A percentile compares a stretch with the other conserved stretches of the same genome.
Evolutionary conservation across 345 rosid genomes (phyloP).

Genomic region (Raphanus raphanistrum): DNA sequence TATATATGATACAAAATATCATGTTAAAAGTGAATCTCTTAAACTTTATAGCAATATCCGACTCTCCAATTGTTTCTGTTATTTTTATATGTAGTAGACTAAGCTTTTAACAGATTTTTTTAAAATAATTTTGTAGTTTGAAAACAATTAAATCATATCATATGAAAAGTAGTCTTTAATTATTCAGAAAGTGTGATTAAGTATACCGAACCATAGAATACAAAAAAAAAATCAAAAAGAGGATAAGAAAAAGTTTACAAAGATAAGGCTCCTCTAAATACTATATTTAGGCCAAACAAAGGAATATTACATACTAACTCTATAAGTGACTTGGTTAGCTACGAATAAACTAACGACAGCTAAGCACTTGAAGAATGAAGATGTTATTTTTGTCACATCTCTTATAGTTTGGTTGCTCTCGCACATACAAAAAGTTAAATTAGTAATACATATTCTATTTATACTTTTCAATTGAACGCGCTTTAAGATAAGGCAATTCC

Average conservation of each 20-base stretch:
- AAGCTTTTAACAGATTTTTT: constrained; percentile 8
- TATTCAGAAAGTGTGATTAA: constrained; percentile 29
- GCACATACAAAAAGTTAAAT: not conserved
- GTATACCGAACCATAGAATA: constrained; percentile 28
- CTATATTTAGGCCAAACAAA: constrained; percentile 34
- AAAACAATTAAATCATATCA: constrained; percentile 18
- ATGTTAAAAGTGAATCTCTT: constrained; percentile 17
- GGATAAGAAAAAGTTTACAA: constrained; percentile 15
- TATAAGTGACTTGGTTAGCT: constrained; percentile 8
- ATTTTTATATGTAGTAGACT: not conserved
- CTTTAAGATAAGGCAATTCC: constrained; percentile 10
- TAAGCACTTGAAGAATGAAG: constrained; percentile 20
- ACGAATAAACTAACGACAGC: constrained; percentile 13
- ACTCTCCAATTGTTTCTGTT: constrained; percentile 7
- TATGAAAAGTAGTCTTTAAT: constrained; percentile 19
- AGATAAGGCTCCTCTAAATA: constrained; percentile 38
- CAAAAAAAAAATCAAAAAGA: constrained; percentile 17
- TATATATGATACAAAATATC: not conserved
- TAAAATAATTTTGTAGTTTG: not conserved
- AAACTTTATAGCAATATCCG: not conserved
- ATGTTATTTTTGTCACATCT: constrained; percentile 4
- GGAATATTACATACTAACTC: constrained; percentile 16
- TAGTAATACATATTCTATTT: not conserved
- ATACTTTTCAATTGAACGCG: not conserved
- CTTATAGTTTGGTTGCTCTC: not conserved